A percentile compares a stretch with the other conserved stretches of the same genome.
These are phyloP conservation scores for Phytophthora europaea DNA, from an alignment of 352 stramenopile genomes.

Conservation along the genomic window DNA sequence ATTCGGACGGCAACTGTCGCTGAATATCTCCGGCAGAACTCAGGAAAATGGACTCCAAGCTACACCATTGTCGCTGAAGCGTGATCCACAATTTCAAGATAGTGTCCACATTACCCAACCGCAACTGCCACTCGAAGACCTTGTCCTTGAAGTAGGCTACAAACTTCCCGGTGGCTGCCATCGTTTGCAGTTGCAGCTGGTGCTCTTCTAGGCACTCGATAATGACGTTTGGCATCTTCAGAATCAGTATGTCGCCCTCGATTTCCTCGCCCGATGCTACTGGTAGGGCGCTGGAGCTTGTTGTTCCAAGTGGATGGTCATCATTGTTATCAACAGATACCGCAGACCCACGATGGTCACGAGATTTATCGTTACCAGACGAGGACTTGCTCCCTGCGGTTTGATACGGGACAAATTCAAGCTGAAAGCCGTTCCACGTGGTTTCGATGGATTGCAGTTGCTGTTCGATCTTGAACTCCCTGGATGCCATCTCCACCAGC, in stretches of 20 bases:
- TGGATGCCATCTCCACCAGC: constrained; percentile 94
- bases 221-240: constrained; percentile 93
- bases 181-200: constrained; percentile 96
- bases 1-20: constrained; percentile 92
- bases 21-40: constrained; percentile 93
- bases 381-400: constrained; percentile 44
- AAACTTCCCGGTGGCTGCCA: constrained; percentile 97
- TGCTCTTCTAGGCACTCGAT: constrained; percentile 96
- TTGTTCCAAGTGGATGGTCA: not conserved
- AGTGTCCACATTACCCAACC: constrained; percentile 93
- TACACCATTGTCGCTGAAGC: constrained; percentile 93
- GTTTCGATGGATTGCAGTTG: constrained; percentile 94
- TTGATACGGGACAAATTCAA: constrained; percentile 95
- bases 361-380: constrained; percentile 4
- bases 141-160: constrained; percentile 96
- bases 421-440: constrained; percentile 91
- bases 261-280: constrained; percentile 33
- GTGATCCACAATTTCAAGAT: constrained; percentile 95
- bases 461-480: constrained; percentile 98
- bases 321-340: constrained; percentile 2
- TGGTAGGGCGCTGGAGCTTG: constrained; percentile 10
- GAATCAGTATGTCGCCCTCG: constrained; percentile 89
- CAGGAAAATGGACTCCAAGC: constrained; percentile 96
- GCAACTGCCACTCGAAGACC: constrained; percentile 95
- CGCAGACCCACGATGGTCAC: constrained; percentile 5